A percentile compares a stretch with the other conserved stretches of the same genome.
Evolutionary conservation across 2,329 filamentous ascomycete species (phyloP).

Genomic region (Fusarium musae): DNA sequence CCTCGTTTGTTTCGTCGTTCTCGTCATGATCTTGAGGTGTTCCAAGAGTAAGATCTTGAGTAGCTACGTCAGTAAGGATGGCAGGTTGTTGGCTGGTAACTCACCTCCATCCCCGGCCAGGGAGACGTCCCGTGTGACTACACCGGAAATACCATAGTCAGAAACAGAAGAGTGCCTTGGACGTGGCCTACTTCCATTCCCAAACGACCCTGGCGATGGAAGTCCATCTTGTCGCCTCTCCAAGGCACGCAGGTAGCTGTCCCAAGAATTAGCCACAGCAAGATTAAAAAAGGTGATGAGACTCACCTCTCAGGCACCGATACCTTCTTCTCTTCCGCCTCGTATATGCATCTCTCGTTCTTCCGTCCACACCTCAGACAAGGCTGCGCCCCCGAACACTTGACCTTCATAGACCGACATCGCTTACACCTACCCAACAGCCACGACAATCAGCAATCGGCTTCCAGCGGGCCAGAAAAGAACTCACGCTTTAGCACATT

Average conservation of each 20-base stretch:
- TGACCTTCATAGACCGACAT: conserved; percentile 45
- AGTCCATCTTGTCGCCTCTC: conserved; percentile 34
- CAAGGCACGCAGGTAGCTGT: conserved; percentile 40
- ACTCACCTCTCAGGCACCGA: conserved; percentile 41
- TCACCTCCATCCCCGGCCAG: conserved; percentile 4
- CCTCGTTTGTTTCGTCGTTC: background rate
- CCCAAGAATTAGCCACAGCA: background rate
- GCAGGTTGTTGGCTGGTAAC: background rate
- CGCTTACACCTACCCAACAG: conserved; percentile 39
- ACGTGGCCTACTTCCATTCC: background rate
- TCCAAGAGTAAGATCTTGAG: conserved; percentile 1
- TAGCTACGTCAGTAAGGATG: background rate
- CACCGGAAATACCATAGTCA: conserved; percentile 24
- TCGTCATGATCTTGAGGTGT: conserved; percentile 8
- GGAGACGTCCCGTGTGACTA: background rate
- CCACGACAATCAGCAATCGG: conserved; percentile 10
- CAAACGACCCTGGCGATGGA: conserved; percentile 12
- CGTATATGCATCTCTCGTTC: conserved; percentile 39
- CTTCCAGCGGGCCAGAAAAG: background rate
- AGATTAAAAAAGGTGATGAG: fast-evolving
- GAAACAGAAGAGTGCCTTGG: conserved; percentile 34
- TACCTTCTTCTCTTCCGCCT: conserved; percentile 39
- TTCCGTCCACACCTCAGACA: conserved; percentile 41
- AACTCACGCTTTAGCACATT: conserved; percentile 41
- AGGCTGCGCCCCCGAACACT: conserved; percentile 41